Evolutionary conservation across 495 filamentous ascomycete genomes (phyloP).

Genomic region (Physcia stellaris): DNA sequence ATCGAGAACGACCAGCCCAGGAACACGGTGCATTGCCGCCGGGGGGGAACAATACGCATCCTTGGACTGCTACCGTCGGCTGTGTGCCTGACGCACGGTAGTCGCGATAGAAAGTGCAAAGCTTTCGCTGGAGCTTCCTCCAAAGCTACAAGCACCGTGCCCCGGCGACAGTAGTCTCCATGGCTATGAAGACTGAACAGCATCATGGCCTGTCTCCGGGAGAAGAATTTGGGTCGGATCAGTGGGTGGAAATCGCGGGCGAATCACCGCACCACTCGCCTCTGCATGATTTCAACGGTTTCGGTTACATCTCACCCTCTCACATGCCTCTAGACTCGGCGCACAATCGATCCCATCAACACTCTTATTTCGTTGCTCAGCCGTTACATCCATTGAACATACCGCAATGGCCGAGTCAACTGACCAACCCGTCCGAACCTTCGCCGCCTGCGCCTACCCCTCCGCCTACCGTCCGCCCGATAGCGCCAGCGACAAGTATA

Average conservation of each 20-base stretch:
- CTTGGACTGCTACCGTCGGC: too few species aligned
- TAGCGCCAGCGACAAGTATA: conserved; percentile 25
- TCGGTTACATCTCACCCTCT: conserved; percentile 23
- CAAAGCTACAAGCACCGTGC: neutral
- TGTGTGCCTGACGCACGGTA: too few species aligned
- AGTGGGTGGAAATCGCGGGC: conserved; percentile 16
- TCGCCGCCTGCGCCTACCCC: conserved; percentile 18
- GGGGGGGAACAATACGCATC: too few species aligned
- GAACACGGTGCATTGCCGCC: too few species aligned
- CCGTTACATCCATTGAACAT: conserved; percentile 35
- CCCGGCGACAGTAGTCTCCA: conserved; percentile 10
- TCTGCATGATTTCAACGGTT: conserved; percentile 29
- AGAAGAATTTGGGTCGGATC: conserved; percentile 17
- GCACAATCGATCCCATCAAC: conserved; percentile 24
- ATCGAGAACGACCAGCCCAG: too few species aligned
- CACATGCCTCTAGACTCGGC: conserved; percentile 27
- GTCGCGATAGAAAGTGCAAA: neutral
- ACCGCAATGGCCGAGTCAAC: conserved; percentile 39
- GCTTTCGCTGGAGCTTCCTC: neutral
- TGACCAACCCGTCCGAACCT: conserved; percentile 33
- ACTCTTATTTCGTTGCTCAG: conserved; percentile 26
- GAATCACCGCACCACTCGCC: conserved; percentile 22
- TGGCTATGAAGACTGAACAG: conserved; percentile 26
- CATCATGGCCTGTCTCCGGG: conserved; percentile 15
- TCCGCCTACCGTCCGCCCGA: conserved; percentile 16